phyloP scores from a whole-genome alignment of 2,329 filamentous ascomycete species.

The Chrysoporthe austroafricana region DNA sequence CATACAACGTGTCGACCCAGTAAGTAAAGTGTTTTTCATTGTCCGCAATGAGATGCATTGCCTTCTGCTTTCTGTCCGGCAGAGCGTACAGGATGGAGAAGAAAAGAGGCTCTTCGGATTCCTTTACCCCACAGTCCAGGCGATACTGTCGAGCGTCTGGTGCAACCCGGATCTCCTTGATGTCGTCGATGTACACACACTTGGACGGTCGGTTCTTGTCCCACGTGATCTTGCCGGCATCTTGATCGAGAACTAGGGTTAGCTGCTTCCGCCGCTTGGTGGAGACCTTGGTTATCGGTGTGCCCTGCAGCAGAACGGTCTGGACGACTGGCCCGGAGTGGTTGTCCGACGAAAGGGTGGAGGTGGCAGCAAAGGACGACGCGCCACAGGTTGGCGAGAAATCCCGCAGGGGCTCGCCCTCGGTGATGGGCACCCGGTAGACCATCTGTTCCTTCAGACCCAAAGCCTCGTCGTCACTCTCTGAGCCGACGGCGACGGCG shows the following conservation, averaged over 20 bases:
- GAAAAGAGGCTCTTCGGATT: slow-evolving; percentile 72
- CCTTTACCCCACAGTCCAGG: slow-evolving; percentile 75
- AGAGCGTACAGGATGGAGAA: slow-evolving; percentile 89
- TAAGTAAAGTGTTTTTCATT: slow-evolving; percentile 71
- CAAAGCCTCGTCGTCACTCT: slow-evolving; percentile 55
- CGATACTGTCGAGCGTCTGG: slow-evolving; percentile 87
- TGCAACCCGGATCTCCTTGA: slow-evolving; percentile 85
- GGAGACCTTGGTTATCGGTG: slow-evolving; percentile 78
- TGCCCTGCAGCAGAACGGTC: slow-evolving; percentile 76
- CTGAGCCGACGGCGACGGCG: slow-evolving; percentile 54
- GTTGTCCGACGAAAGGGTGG: slow-evolving; percentile 40
- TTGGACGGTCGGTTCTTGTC: slow-evolving; percentile 78
- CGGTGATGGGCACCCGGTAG: slow-evolving; percentile 46
- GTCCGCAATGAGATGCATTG: slow-evolving; percentile 84
- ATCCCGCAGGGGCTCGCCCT: slow-evolving; percentile 50
- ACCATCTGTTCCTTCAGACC: slow-evolving; percentile 54
- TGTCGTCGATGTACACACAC: slow-evolving; percentile 91
- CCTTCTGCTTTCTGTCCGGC: slow-evolving; percentile 80
- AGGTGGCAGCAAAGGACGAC: slow-evolving; percentile 50
- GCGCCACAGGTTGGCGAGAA: slow-evolving; percentile 54
- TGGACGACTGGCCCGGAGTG: slow-evolving; percentile 75
- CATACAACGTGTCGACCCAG: slow-evolving; percentile 84
- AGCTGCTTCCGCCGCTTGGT: slow-evolving; percentile 81
- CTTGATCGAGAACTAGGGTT: slow-evolving; percentile 73
- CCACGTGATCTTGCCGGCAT: slow-evolving; percentile 87